A percentile compares a stretch with the other conserved stretches of the same genome.
Evolutionary conservation across 2,329 filamentous ascomycete genomes (phyloP).

Genomic region (Colletotrichum viniferum): DNA sequence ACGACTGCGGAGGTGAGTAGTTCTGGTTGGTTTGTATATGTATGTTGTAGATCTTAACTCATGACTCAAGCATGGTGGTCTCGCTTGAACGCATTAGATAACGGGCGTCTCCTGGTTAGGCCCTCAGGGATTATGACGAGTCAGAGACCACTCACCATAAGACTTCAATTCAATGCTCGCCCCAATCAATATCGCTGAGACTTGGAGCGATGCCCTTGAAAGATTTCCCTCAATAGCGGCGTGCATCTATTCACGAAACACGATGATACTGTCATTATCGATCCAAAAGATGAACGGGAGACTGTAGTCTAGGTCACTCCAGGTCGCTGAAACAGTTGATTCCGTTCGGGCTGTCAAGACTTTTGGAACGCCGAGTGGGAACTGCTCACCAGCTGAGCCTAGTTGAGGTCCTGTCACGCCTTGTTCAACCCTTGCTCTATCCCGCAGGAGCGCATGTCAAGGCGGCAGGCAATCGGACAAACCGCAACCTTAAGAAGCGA

Average conservation of each 20-base stretch:
- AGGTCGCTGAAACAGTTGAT: neutral
- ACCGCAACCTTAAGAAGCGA: neutral
- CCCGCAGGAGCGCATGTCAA: neutral
- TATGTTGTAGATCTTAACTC: neutral
- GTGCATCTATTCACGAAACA: neutral
- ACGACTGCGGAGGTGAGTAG: too few species aligned
- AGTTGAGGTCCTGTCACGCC: neutral
- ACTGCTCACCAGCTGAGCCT: neutral
- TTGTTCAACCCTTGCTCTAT: neutral
- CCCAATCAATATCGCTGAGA: neutral
- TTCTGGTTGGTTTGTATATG: neutral
- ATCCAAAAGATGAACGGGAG: neutral
- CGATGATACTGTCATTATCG: neutral
- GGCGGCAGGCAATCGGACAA: neutral
- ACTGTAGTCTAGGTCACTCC: neutral
- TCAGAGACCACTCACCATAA: neutral
- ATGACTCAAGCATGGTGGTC: neutral
- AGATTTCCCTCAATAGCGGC: neutral
- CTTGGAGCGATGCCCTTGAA: neutral
- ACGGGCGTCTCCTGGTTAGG: neutral
- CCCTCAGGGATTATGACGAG: neutral
- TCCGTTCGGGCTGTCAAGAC: accelerated
- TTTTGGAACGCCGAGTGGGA: accelerated
- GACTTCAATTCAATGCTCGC: neutral
- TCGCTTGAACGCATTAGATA: neutral